Percentiles rank a stretch among this genome's conserved stretches.
Evolutionary conservation across 176 grass and related monocot genomes (phyloP).

Genomic region (Oryza officinalis): DNA sequence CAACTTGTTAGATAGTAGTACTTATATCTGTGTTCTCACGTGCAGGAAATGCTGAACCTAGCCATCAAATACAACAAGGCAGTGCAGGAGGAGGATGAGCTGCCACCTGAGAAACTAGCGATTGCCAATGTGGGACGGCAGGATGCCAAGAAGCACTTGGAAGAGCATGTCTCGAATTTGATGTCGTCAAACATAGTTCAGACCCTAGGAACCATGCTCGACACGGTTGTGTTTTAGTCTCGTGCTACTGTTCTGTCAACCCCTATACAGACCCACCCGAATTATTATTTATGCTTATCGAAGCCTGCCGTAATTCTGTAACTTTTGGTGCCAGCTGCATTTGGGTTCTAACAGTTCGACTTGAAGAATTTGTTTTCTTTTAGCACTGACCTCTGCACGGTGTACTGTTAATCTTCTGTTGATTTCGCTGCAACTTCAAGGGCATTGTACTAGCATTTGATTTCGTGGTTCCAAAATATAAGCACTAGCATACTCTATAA

Average conservation of each 20-base stretch:
- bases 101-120: slow-evolving; percentile 89
- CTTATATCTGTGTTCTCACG: background rate
- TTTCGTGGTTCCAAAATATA: too few relatives aligned
- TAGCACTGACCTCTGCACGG: background rate
- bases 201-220: slow-evolving; percentile 95
- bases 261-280: background rate
- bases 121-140: slow-evolving; percentile 96
- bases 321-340: background rate
- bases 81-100: slow-evolving; percentile 97
- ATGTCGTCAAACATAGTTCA: slow-evolving; percentile 99
- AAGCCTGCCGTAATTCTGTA: background rate
- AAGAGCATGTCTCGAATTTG: slow-evolving; percentile 94
- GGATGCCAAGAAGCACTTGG: slow-evolving; percentile 97
- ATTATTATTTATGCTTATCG: slow-evolving; percentile 8
- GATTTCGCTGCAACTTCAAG: background rate
- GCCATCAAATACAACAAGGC: slow-evolving; percentile 98
- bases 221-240: slow-evolving; percentile 86
- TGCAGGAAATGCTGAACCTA: slow-evolving; percentile 93
- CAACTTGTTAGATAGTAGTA: slow-evolving; percentile 1
- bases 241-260: slow-evolving; percentile 8
- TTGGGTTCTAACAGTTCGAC: slow-evolving; percentile 17
- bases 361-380: background rate
- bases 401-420: background rate
- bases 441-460: background rate
- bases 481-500: too few relatives aligned